Conservation (phyloP, 202 grass and related monocot species). For the Saccharum hybrid region DNA sequence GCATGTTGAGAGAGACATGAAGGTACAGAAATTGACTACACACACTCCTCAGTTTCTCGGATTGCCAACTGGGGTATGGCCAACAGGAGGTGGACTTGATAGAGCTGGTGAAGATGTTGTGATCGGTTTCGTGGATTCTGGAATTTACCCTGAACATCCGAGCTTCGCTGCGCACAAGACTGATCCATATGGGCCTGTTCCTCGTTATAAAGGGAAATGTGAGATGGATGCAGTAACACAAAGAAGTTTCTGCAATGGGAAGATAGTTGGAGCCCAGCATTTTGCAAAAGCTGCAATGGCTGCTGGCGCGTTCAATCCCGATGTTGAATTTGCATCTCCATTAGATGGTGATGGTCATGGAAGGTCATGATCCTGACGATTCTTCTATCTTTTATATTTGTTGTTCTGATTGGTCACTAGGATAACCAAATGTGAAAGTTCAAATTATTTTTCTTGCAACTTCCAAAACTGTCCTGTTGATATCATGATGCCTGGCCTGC, state of each 20-base stretch:
- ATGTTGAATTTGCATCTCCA: slow-evolving; percentile 92
- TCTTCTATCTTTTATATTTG: slow-evolving; percentile 14
- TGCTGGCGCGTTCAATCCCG: slow-evolving; percentile 88
- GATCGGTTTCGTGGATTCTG: slow-evolving; percentile 97
- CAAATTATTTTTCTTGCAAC: slow-evolving; percentile 7
- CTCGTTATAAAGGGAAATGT: slow-evolving; percentile 88
- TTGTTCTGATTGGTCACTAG: slow-evolving; percentile 18
- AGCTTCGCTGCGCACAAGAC: slow-evolving; percentile 77
- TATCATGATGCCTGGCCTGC: slow-evolving; percentile 4
- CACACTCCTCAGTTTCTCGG: slow-evolving; percentile 97
- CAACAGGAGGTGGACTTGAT: slow-evolving; percentile 88
- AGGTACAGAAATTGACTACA: slow-evolving; percentile 89
- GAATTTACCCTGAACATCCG: slow-evolving; percentile 88
- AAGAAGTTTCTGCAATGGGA: slow-evolving; percentile 91
- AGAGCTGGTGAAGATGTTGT: slow-evolving; percentile 97
- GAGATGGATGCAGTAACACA: slow-evolving; percentile 78
- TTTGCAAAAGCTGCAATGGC: slow-evolving; percentile 99
- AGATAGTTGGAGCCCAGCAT: slow-evolving; percentile 98
- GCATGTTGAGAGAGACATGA: slow-evolving; percentile 88
- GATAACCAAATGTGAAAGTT: background rate
- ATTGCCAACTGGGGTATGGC: slow-evolving; percentile 86
- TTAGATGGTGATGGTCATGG: slow-evolving; percentile 99
- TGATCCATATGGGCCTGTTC: slow-evolving; percentile 81
- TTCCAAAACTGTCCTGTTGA: background rate
- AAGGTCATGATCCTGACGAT: slow-evolving; percentile 55